A percentile compares a stretch with the other conserved stretches of the same genome.
phyloP scores from a whole-genome alignment of 768 basidiomycete genomes.

The Mycena metata region DNA sequence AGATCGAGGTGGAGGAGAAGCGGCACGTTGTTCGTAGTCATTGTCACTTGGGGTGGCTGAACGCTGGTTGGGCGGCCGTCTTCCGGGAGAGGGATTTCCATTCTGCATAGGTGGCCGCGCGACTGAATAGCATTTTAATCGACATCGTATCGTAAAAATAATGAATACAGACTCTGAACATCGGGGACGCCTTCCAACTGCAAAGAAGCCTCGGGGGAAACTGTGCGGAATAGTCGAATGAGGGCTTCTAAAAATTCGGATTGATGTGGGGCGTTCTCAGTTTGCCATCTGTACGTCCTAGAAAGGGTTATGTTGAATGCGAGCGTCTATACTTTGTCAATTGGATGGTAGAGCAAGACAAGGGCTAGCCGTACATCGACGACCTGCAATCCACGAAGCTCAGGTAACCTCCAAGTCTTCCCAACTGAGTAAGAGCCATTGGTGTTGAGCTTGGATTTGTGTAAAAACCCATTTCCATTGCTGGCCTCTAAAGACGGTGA shows the following conservation, averaged over 20 bases:
- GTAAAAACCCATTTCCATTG: constrained; percentile 79
- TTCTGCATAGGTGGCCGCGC: constrained; percentile 39
- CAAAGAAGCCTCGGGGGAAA: constrained; percentile 60
- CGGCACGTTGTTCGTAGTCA: constrained; percentile 43
- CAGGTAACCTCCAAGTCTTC: constrained; percentile 92
- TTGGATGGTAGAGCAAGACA: constrained; percentile 21
- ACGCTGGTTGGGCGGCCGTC: constrained; percentile 39
- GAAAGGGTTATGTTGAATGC: constrained; percentile 87
- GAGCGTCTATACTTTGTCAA: constrained; percentile 58
- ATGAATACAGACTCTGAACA: constrained; percentile 48
- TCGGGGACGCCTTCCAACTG: constrained; percentile 70
- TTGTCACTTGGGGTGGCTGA: constrained; percentile 42
- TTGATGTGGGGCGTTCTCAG: constrained; percentile 83
- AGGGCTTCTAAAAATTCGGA: constrained; percentile 75
- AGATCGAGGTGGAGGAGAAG: constrained; percentile 40
- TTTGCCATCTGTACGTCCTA: constrained; percentile 92
- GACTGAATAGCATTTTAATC: constrained; percentile 24
- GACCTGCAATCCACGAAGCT: constrained; percentile 86
- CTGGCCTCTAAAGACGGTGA: constrained; percentile 61
- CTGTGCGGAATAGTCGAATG: constrained; percentile 70
- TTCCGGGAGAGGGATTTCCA: constrained; percentile 35
- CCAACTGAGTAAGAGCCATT: constrained; percentile 97
- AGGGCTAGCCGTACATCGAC: constrained; percentile 66
- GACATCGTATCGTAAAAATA: not conserved
- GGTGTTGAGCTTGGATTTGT: constrained; percentile 97